These are phyloP conservation scores for Biancaea sappan DNA, from an alignment of 306 rosid genomes.

Conservation along the genomic window DNA sequence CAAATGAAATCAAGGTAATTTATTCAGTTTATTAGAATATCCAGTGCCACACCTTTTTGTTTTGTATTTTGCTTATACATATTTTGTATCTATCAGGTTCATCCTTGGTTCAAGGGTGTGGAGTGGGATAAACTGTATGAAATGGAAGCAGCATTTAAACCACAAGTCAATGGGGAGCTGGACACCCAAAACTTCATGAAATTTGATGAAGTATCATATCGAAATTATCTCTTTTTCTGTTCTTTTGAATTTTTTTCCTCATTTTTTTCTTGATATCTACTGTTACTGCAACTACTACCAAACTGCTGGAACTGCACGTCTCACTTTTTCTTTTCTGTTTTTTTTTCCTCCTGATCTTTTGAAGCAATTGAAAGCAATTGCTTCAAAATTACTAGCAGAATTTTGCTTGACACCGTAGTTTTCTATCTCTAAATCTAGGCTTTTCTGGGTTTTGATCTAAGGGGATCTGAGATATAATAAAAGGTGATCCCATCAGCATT, in stretches of 20 bases:
- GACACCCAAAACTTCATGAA: slow-evolving; percentile 99
- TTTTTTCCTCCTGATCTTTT: no score
- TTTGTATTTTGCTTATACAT: slow-evolving; percentile 23
- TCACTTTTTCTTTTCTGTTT: slow-evolving; percentile 15
- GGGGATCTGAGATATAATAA: not conserved
- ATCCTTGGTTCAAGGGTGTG: slow-evolving; percentile 89
- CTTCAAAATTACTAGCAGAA: slow-evolving; percentile 11
- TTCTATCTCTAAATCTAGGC: slow-evolving; percentile 25
- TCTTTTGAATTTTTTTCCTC: not conserved
- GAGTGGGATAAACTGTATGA: slow-evolving; percentile 95
- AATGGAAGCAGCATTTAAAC: slow-evolving; percentile 95
- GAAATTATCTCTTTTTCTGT: slow-evolving; percentile 24
- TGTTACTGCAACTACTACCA: not conserved
- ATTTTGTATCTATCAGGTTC: slow-evolving; percentile 68
- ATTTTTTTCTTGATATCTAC: not conserved
- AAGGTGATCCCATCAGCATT: not conserved
- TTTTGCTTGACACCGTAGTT: slow-evolving; percentile 26
- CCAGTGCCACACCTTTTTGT: slow-evolving; percentile 22
- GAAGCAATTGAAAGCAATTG: slow-evolving; percentile 21
- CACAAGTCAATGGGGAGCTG: slow-evolving; percentile 94
- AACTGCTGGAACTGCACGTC: slow-evolving; percentile 14
- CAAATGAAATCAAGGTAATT: slow-evolving; percentile 78
- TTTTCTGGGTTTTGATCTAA: slow-evolving; percentile 14
- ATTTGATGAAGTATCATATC: slow-evolving; percentile 82
- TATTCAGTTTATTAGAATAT: slow-evolving; percentile 32